Percentiles rank a stretch among this genome's conserved stretches.
Conservation (phyloP, 129 eudicot species). For the Erigeron canadensis region DNA sequence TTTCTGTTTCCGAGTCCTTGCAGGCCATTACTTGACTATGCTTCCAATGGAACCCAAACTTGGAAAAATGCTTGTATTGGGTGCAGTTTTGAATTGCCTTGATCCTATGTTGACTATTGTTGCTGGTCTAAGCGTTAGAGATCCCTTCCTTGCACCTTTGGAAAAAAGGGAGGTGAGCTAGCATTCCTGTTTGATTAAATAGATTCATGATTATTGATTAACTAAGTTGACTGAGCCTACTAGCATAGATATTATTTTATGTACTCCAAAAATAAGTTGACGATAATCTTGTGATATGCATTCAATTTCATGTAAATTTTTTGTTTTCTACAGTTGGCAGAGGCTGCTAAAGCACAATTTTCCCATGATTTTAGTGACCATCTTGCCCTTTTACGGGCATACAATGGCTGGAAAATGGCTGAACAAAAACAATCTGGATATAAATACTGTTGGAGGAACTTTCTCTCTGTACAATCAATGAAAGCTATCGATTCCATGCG, state of each 20-base stretch:
- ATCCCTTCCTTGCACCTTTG: conserved; percentile 79
- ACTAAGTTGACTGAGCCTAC: too few relatives aligned
- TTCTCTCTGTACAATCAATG: conserved; percentile 80
- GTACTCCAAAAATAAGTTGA: too few relatives aligned
- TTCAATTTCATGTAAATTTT: conserved; percentile 6
- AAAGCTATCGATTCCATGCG: conserved; percentile 81
- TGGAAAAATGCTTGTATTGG: conserved; percentile 89
- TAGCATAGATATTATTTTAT: too few relatives aligned
- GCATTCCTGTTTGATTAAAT: conserved; percentile 11
- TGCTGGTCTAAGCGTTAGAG: conserved; percentile 82
- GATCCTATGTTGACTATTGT: conserved; percentile 80
- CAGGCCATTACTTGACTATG: conserved; percentile 81
- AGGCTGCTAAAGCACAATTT: conserved; percentile 82
- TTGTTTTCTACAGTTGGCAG: conserved; percentile 60
- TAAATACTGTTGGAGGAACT: conserved; percentile 85
- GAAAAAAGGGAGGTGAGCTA: conserved; percentile 82
- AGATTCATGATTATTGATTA: neutral
- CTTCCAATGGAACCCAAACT: conserved; percentile 95
- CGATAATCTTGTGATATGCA: neutral
- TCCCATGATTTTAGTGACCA: conserved; percentile 80
- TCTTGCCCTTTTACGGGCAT: conserved; percentile 82
- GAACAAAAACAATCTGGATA: conserved; percentile 59
- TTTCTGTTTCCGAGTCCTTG: conserved; percentile 6
- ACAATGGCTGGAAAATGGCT: conserved; percentile 77
- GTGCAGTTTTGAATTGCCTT: conserved; percentile 66